A percentile compares a stretch with the other conserved stretches of the same genome.
These are phyloP conservation scores for Ustilago sp. DNA, from an alignment of 1,284 basidiomycete species.

Conservation along the genomic window DNA sequence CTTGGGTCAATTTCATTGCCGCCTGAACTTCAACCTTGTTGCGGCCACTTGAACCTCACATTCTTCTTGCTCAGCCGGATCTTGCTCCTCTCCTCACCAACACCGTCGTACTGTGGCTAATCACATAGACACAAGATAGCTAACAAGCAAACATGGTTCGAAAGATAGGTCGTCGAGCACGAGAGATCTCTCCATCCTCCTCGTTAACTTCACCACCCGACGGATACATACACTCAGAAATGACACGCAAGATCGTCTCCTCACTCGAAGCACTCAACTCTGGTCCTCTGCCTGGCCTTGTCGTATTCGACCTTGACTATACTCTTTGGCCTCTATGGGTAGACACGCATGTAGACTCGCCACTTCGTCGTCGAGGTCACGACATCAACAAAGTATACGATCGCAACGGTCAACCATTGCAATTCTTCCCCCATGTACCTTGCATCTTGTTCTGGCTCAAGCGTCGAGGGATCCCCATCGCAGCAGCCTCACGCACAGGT, in stretches of 20 bases:
- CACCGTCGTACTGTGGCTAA: not conserved
- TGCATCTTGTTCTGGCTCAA: conserved; percentile 57
- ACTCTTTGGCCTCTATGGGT: conserved; percentile 68
- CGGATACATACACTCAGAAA: not conserved
- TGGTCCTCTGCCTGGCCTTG: conserved; percentile 50
- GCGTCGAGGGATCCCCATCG: conserved; percentile 43
- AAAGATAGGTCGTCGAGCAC: conserved; percentile 28
- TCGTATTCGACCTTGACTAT: conserved; percentile 66
- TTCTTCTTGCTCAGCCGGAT: not conserved
- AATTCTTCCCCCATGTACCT: conserved; percentile 64
- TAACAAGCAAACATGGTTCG: conserved; percentile 11
- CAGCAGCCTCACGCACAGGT: conserved; percentile 59
- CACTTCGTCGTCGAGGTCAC: conserved; percentile 44
- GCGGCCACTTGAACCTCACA: not conserved
- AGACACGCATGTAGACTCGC: conserved; percentile 63
- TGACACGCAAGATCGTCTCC: conserved; percentile 1
- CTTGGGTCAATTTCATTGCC: conserved; percentile 13
- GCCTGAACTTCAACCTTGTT: not conserved
- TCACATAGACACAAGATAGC: no score
- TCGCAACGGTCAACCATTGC: conserved; percentile 41
- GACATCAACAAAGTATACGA: conserved; percentile 62
- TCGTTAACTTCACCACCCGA: conserved; percentile 6
- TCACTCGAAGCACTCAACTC: conserved; percentile 22
- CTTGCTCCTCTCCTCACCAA: not conserved
- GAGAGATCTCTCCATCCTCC: conserved; percentile 2